Percentiles rank a stretch among this genome's conserved stretches.
phyloP scores from a whole-genome alignment of 768 basidiomycete species.

The Cyathus striatus region DNA sequence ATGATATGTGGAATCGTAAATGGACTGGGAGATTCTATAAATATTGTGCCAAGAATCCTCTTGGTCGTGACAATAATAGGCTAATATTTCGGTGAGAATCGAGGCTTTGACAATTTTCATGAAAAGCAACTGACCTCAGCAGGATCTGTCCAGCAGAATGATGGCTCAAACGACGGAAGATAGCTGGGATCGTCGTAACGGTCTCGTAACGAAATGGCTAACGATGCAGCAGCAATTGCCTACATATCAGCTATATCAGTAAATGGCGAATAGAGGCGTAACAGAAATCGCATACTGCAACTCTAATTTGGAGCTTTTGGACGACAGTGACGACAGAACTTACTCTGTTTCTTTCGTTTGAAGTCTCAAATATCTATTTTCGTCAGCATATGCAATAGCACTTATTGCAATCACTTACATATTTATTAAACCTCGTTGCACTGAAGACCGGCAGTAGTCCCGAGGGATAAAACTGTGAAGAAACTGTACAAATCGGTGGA shows the following conservation, averaged over 20 bases:
- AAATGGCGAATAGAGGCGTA: neutral
- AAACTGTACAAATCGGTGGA: too few species aligned
- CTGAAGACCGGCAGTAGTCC: slow-evolving; percentile 20
- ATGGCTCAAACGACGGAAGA: slow-evolving; percentile 26
- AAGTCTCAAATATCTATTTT: slow-evolving; percentile 12
- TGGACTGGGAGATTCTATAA: slow-evolving; percentile 40
- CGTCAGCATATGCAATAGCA: too few species aligned
- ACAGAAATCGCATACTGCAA: slow-evolving; percentile 24
- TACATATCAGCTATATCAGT: slow-evolving; percentile 14
- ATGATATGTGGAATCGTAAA: slow-evolving; percentile 41
- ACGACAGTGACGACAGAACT: slow-evolving; percentile 24
- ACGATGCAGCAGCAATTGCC: slow-evolving; percentile 34
- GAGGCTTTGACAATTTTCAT: neutral
- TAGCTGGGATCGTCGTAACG: slow-evolving; percentile 31
- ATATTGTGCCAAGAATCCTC: slow-evolving; percentile 21
- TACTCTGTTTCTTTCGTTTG: slow-evolving; percentile 22
- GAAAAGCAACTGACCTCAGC: slow-evolving; percentile 33
- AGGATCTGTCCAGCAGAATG: slow-evolving; percentile 47
- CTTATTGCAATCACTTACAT: slow-evolving; percentile 13
- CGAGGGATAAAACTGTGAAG: neutral
- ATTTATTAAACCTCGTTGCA: slow-evolving; percentile 20
- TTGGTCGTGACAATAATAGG: slow-evolving; percentile 23
- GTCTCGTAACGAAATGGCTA: slow-evolving; percentile 27
- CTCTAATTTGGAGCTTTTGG: slow-evolving; percentile 32
- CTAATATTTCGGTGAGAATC: slow-evolving; percentile 11